Conservation (phyloP, 148 eudicot genomes). For the Persicaria maculosa region DNA sequence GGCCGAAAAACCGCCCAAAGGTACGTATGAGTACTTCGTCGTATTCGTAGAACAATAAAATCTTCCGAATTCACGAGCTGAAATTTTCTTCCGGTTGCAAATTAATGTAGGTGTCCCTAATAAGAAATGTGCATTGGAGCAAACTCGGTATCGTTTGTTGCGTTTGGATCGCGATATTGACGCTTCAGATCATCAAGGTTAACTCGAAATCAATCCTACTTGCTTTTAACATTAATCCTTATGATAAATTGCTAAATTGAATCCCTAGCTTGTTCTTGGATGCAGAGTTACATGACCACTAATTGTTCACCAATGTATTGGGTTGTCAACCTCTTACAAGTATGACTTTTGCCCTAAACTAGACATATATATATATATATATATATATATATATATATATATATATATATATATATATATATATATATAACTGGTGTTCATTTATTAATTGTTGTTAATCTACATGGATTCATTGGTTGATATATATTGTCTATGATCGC, state of each 20-base stretch:
- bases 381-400: no score
- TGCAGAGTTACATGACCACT: constrained; percentile 35
- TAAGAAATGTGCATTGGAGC: constrained; percentile 43
- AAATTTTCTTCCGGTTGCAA: not conserved
- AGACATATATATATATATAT: not conserved
- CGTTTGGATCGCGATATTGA: constrained; percentile 45
- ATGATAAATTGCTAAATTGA: not conserved
- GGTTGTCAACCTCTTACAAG: constrained; percentile 47
- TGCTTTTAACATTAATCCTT: not conserved
- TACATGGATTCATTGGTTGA: not conserved
- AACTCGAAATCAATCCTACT: not conserved
- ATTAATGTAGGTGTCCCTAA: constrained; percentile 13
- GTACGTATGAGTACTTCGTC: not conserved
- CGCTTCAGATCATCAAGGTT: constrained; percentile 39
- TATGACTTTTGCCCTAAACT: constrained; percentile 13
- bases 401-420: no score
- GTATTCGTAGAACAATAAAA: not conserved
- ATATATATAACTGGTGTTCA: no score
- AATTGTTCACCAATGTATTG: constrained; percentile 47
- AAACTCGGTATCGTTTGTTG: constrained; percentile 31
- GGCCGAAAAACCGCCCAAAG: not conserved
- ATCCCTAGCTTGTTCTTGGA: not conserved
- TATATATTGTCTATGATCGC: not conserved
- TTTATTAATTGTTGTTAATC: not conserved
- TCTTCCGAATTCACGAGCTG: not conserved